These are phyloP conservation scores for Ascochyta rabiei DNA, from an alignment of 2,329 filamentous ascomycete genomes.

Conservation along the genomic window DNA sequence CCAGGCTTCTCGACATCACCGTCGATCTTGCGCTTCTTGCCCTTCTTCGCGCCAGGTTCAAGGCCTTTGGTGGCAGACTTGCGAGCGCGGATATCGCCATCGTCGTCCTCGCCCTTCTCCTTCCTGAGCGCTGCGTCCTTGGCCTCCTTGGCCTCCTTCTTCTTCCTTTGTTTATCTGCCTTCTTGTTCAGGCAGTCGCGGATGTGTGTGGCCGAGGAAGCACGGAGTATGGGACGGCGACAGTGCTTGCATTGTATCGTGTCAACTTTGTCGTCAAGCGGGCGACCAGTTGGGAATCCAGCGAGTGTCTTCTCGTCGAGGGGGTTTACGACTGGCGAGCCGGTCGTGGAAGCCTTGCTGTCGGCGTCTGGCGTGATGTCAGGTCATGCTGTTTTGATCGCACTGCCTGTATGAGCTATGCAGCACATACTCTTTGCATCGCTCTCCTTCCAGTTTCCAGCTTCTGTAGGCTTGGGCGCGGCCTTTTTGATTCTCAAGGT, in stretches of 20 bases:
- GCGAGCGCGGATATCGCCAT: slow-evolving; percentile 49
- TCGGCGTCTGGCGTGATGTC: slow-evolving; percentile 26
- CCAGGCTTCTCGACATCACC: slow-evolving; percentile 80
- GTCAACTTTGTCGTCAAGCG: slow-evolving; percentile 79
- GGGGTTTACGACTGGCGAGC: slow-evolving; percentile 56
- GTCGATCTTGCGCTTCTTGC: slow-evolving; percentile 56
- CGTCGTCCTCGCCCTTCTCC: slow-evolving; percentile 53
- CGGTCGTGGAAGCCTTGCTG: slow-evolving; percentile 30
- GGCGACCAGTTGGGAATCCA: slow-evolving; percentile 80
- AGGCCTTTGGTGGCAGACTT: slow-evolving; percentile 52
- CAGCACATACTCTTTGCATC: slow-evolving; percentile 63
- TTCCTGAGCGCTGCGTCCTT: slow-evolving; percentile 57
- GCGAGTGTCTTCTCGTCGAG: slow-evolving; percentile 78
- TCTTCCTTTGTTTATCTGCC: slow-evolving; percentile 66
- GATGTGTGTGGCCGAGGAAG: slow-evolving; percentile 78
- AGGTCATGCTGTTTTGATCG: not conserved
- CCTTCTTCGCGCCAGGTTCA: slow-evolving; percentile 49
- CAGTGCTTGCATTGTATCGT: slow-evolving; percentile 88
- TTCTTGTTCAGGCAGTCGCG: slow-evolving; percentile 83
- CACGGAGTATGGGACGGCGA: slow-evolving; percentile 83
- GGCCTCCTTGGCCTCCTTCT: slow-evolving; percentile 67
- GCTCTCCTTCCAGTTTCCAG: slow-evolving; percentile 74
- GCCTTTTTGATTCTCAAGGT: slow-evolving; percentile 63
- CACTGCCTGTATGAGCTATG: not conserved
- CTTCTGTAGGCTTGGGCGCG: slow-evolving; percentile 66